A percentile compares a stretch with the other conserved stretches of the same genome.
These are phyloP conservation scores for Citropsis articulata DNA, from an alignment of 345 rosid genomes.

Conservation along the genomic window DNA sequence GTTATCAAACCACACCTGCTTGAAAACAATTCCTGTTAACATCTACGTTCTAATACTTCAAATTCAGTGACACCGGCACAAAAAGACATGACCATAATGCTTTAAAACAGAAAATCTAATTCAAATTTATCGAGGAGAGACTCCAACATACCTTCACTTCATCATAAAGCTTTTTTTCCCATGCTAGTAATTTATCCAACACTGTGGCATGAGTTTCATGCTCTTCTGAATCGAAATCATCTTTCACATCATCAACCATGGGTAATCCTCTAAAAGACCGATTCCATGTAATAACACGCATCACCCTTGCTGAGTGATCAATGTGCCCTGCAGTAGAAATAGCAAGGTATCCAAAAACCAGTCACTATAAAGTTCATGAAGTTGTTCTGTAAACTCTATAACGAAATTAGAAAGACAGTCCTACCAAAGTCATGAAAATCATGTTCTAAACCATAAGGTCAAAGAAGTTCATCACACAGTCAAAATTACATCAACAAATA, in stretches of 20 bases:
- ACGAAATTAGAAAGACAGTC: not conserved
- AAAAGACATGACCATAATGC: not conserved
- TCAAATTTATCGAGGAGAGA: not conserved
- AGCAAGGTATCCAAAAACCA: conserved; percentile 1
- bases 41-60: not conserved
- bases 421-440: not conserved
- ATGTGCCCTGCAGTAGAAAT: conserved; percentile 62
- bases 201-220: conserved; percentile 95
- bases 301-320: conserved; percentile 88
- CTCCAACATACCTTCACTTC: conserved; percentile 78
- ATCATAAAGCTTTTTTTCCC: conserved; percentile 97
- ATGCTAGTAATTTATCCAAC: conserved; percentile 92
- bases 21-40: not conserved
- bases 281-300: conserved; percentile 98
- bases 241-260: conserved; percentile 52
- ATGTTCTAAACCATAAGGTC: not conserved
- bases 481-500: not conserved
- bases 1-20: not conserved
- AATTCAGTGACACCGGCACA: not conserved
- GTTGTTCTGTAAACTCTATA: not conserved
- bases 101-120: not conserved
- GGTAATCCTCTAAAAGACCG: conserved; percentile 70
- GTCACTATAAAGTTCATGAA: not conserved
- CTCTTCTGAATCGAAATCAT: conserved; percentile 75
- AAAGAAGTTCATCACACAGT: not conserved